Evolutionary conservation across 257 asterid genomes (phyloP).

Genomic region (Nicotiana noctiflora): DNA sequence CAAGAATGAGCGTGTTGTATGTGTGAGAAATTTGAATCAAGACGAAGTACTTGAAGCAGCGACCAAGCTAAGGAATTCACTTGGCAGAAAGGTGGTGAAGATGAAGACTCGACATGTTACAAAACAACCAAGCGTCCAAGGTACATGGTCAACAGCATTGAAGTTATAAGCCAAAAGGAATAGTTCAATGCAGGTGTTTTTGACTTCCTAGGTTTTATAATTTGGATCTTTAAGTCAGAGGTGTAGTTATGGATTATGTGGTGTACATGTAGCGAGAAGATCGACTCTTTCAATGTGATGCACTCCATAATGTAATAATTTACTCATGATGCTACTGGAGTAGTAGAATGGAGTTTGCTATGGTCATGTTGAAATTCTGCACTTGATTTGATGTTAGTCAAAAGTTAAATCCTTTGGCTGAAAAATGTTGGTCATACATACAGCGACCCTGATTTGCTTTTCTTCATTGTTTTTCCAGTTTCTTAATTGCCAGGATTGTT

Average conservation of each 20-base stretch:
- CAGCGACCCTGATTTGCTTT: neutral
- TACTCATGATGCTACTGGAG: neutral
- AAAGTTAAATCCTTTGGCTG: neutral
- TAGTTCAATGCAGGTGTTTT: neutral
- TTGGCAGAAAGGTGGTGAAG: slow-evolving; percentile 83
- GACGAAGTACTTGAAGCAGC: slow-evolving; percentile 62
- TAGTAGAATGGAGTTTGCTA: neutral
- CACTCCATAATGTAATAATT: neutral
- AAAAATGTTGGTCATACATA: neutral
- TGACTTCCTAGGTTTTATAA: neutral
- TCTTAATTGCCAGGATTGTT: neutral
- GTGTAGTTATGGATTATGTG: neutral
- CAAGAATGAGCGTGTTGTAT: slow-evolving; percentile 74
- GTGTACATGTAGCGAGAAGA: neutral
- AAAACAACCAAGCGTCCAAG: slow-evolving; percentile 75
- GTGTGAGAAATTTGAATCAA: slow-evolving; percentile 58
- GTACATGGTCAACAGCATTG: slow-evolving; percentile 75
- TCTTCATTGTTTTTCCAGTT: neutral
- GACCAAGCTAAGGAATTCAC: slow-evolving; percentile 64
- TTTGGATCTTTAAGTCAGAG: neutral
- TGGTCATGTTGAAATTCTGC: neutral
- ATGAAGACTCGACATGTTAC: slow-evolving; percentile 69
- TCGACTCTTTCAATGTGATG: neutral
- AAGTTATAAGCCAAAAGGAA: slow-evolving; percentile 22
- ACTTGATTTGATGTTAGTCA: neutral